Base-by-base conservation (phyloP, 2,329 filamentous ascomycete genomes). In the Aspergillus fumigatiaffinis region DNA sequence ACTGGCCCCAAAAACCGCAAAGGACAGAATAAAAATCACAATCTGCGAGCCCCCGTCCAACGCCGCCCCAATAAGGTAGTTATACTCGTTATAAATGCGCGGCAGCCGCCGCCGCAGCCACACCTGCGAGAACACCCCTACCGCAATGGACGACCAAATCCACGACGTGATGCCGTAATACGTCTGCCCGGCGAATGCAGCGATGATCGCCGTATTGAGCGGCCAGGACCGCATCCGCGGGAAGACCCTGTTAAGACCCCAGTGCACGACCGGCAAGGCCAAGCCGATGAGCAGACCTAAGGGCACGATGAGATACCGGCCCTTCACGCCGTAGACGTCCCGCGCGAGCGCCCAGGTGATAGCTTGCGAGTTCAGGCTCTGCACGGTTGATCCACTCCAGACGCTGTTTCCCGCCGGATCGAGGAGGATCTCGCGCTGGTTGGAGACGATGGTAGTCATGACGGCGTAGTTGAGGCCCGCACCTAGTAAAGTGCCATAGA, bases 401-500 rank as follows among this genome's bases (percentile, higher is more conserved):
- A 79, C 74, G 17, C 71, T 71, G 63, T 80, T 78, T 21, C 82
- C 82, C 51, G 81, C 71, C 4, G 72, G 70, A 44, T 77, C 66
- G 2, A 67, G 61, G 1, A 84, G 77, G 2, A 84, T 70, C 0
- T 75, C 80, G n/a, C 76, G 76, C 53, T 84, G 79, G 38, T 69
- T 70, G 3, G 63, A 73, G 1, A 84, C 79, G 42, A 85, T 83
- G 12, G 77, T 77, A 20, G 77, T 79, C 82, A 85, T 84, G 51
- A 84, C 75, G 10, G 75, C 80, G 55, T 84, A 84, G 71, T 82
- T 83, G 64, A 84, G 65, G 52, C 79, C 80, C 0, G 76, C 82
- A 7, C 82, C 82, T 0, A 85, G 70, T 1, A 84, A 63, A 0
- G 82, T 84, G 17, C 81, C 82, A 60, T 81, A 84, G 4, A 84